These are phyloP conservation scores for Citrus mangshanensis DNA, from an alignment of 345 rosid genomes.

Conservation along the genomic window DNA sequence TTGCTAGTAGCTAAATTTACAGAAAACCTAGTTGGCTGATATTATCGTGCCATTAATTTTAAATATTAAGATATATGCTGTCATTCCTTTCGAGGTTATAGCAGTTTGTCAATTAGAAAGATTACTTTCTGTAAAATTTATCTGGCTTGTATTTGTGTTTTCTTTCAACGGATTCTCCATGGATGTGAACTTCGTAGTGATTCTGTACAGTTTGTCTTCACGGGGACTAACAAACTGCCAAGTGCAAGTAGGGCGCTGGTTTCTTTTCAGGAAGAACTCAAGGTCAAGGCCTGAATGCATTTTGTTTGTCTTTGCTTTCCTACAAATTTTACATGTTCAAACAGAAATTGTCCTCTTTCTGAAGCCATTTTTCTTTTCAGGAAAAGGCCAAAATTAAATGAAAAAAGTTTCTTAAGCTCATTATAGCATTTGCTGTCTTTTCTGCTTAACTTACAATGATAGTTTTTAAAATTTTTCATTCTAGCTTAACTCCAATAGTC, in stretches of 20 bases:
- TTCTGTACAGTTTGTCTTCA: conserved; percentile 52
- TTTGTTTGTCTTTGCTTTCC: not conserved
- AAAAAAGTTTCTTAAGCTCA: not conserved
- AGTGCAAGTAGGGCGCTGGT: conserved; percentile 26
- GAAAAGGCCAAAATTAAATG: not conserved
- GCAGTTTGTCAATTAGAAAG: conserved; percentile 6
- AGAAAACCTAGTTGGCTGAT: not conserved
- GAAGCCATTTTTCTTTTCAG: not conserved
- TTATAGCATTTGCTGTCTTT: not conserved
- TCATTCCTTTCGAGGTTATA: not conserved
- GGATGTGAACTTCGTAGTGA: conserved; percentile 8
- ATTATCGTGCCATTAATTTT: not conserved
- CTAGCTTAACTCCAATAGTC: conserved; percentile 1
- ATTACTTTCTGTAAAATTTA: conserved; percentile 8
- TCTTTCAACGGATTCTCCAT: conserved; percentile 4
- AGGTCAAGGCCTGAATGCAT: conserved; percentile 32
- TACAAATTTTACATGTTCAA: conserved; percentile 2
- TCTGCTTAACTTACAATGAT: not conserved
- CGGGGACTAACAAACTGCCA: conserved; percentile 35
- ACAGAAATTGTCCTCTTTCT: not conserved
- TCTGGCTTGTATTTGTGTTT: not conserved
- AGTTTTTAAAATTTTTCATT: not conserved
- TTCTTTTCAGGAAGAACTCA: conserved; percentile 37
- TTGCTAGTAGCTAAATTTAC: not conserved
- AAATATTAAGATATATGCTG: not conserved